Evolutionary conservation across 192 early-diverging fungal genomes (phyloP).

Genomic region (Coemansia sp.): DNA sequence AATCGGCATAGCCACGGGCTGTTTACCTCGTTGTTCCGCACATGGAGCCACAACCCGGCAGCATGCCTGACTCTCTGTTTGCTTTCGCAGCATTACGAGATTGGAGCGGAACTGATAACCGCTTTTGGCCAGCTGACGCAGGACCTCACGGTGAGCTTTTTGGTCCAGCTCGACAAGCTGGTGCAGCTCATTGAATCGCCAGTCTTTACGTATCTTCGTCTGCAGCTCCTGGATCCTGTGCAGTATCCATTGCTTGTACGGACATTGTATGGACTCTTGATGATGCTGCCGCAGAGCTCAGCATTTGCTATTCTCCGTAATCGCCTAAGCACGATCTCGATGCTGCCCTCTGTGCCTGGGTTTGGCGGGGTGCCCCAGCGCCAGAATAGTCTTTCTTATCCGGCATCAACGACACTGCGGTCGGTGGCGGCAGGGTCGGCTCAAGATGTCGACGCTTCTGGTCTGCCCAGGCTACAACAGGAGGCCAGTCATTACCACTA

Average conservation of each 20-base stretch:
- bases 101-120: slow-evolving; percentile 74
- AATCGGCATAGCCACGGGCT: slow-evolving; percentile 65
- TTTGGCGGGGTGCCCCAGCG: slow-evolving; percentile 4
- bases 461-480: background rate
- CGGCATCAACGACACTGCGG: background rate
- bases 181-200: slow-evolving; percentile 97
- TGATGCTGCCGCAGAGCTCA: slow-evolving; percentile 94
- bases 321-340: slow-evolving; percentile 78
- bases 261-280: slow-evolving; percentile 91
- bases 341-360: slow-evolving; percentile 5
- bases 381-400: slow-evolving; percentile 11
- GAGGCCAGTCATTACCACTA: slow-evolving; percentile 24
- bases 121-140: slow-evolving; percentile 75
- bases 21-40: slow-evolving; percentile 82
- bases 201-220: slow-evolving; percentile 91
- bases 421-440: slow-evolving; percentile 11
- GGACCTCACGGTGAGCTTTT: slow-evolving; percentile 89
- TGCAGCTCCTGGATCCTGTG: slow-evolving; percentile 92
- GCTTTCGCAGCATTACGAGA: slow-evolving; percentile 95
- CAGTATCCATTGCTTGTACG: slow-evolving; percentile 87
- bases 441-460: background rate
- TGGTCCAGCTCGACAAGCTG: slow-evolving; percentile 97
- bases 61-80: slow-evolving; percentile 91
- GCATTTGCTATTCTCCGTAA: slow-evolving; percentile 95
- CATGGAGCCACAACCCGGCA: slow-evolving; percentile 97